Evolutionary conservation across 306 rosid genomes (phyloP), one percentile per base, ranked within the genome.

Genomic region (Castanospermum australe): DNA sequence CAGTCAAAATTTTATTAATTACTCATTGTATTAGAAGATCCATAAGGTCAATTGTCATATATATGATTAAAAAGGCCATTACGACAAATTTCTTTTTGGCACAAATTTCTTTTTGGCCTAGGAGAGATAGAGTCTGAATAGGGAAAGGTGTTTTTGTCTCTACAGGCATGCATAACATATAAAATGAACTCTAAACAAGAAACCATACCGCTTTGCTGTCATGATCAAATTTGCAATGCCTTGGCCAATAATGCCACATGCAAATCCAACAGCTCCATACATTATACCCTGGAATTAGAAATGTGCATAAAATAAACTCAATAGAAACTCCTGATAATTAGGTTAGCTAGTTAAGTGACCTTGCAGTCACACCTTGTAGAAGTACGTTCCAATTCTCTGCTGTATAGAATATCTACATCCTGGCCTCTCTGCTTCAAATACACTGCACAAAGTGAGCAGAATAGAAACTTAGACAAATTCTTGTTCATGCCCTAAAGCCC

Each of bases 221-320:
- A 90, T 90, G 73, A 90, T 85, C 80, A 87, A 78, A 74, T 90
- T 90, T 65, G 91, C 92, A 64, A 90, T 83, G 59, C 95, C 95
- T 79, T 90, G 95, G 78, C 95, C 95, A 5, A 90, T 71, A 18
- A 90, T 82, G 42, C 95, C 95, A 66, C 95, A 90, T 67, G 76
- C 90, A 50, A 88, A 88, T 20, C 95, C 95, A 73, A 88, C 91
- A 30, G 79, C 51, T 21, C 89, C 92, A 77, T 90, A 90, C 81
- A 86, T 22, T 21, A 88, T 75, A 48, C 95, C 95, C 92, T 88
- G 84, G 18, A 24, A 73, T 56, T 24, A 56, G 25, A 15, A 39
- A 21, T 7, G 35, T 12, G 4, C 12, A 15, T 56, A 73, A 15
- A 55, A 30, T 30, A 30, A 30, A 30, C 33, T 38, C 13, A 72